Base-by-base conservation (phyloP, 2,329 filamentous ascomycete species). In the Phyllosticta paracitricarpa region DNA sequence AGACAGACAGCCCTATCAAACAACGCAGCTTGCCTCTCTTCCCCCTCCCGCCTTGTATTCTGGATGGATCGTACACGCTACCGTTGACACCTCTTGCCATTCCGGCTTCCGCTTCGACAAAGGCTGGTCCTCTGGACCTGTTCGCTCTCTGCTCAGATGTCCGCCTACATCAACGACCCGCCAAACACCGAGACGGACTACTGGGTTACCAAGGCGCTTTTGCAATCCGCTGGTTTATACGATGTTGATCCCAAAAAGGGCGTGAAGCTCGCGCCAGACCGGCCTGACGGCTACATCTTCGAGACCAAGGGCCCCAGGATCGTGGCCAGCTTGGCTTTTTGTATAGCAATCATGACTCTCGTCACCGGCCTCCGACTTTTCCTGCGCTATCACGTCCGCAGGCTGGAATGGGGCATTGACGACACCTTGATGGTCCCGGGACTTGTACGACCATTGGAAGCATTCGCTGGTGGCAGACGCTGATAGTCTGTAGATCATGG, bases 391-490 rank as follows among this genome's bases (percentile, higher is more conserved):
- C 67, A 68, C 51, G 63, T 67, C 28, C 64, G 59, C 48, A 64
- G 68, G 10, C 63, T 73, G 57, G 60, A 66, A 26, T 69, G 72
- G n/a, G 73, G 72, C 2, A 61, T 64, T 25, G 73, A 75, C 62
- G 73, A 75, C 56, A 68, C 66, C 61, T 64, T 69, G 2, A 71
- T 73, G 30, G 65, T 72, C 22, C 67, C 68, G n/a, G 73, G 70
- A 17, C 69, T 68, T 33, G 68, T 72, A 64, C 58, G 70, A n/a
- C 58, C 28, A 9, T 2, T 17, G 9, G 0, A 4, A 8, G 24
- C 17, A 7, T 22, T 14, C 8, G 10, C 12, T 19, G 3, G 19
- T 19, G 3, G 19, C 54, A 30, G 52, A 14, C 8, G 2, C 4
- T 14, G 19, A 61, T 51, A 24, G 14, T 2, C 51, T 10, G 5